phyloP scores from a whole-genome alignment of 306 rosid species.

The Echinosophora koreensis region DNA sequence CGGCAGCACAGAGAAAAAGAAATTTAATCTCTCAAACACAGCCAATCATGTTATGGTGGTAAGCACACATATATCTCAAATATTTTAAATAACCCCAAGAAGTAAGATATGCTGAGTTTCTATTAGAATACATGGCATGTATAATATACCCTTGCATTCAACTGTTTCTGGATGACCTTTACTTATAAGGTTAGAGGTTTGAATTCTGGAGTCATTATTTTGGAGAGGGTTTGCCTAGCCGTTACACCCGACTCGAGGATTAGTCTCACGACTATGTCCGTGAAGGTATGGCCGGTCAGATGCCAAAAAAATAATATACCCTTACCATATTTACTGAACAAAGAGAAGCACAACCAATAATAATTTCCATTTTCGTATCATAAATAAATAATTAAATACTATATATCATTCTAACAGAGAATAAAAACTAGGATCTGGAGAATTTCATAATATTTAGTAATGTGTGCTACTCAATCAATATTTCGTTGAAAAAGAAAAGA shows the following conservation, averaged over 20 bases:
- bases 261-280: too few species aligned
- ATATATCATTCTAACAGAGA: background rate
- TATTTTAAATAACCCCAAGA: slow-evolving; percentile 4
- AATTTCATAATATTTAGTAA: too few species aligned
- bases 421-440: background rate
- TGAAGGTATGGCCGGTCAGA: too few species aligned
- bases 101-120: background rate
- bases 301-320: too few species aligned
- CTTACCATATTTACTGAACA: too few species aligned
- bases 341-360: background rate
- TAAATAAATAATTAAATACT: background rate
- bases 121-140: background rate
- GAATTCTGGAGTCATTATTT: too few species aligned
- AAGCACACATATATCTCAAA: background rate
- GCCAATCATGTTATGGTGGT: background rate
- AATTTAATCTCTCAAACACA: slow-evolving; percentile 30
- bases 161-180: too few species aligned
- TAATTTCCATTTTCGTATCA: background rate
- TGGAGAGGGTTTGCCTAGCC: too few species aligned
- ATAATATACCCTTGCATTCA: too few species aligned
- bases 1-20: slow-evolving; percentile 1
- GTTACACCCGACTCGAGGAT: too few species aligned
- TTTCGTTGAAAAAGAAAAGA: too few species aligned
- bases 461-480: background rate
- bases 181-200: too few species aligned